Conservation (phyloP, 192 early-diverging fungal genomes). For the Pilobolus umbonatus region DNA sequence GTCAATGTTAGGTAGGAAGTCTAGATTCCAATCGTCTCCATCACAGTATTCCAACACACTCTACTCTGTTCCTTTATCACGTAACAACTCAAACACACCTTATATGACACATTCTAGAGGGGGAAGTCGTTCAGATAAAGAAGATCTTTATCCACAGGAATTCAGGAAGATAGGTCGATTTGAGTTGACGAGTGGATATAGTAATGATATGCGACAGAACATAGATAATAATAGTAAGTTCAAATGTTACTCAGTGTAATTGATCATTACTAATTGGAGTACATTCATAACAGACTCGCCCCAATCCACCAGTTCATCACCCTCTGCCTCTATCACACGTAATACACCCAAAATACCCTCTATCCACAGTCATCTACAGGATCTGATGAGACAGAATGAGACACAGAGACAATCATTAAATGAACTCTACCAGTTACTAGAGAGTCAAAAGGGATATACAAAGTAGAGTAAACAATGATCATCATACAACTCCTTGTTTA, state of each 20-base stretch:
- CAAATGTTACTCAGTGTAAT: background rate
- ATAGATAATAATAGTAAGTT: background rate
- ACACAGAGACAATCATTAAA: constrained; percentile 32
- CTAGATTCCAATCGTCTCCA: constrained; percentile 7
- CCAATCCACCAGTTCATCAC: constrained; percentile 35
- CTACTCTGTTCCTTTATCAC: constrained; percentile 19
- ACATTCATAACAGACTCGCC: constrained; percentile 22
- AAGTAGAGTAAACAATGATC: background rate
- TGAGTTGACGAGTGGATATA: constrained; percentile 17
- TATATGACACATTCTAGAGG: background rate
- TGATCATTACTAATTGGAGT: background rate
- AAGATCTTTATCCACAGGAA: constrained; percentile 12
- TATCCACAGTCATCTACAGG: constrained; percentile 33
- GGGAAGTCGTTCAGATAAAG: background rate
- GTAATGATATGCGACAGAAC: background rate
- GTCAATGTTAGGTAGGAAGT: constrained; percentile 3
- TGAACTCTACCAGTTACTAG: constrained; percentile 23
- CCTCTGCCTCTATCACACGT: constrained; percentile 28
- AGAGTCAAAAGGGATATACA: background rate
- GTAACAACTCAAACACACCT: constrained; percentile 13
- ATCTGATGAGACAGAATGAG: constrained; percentile 43
- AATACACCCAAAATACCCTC: constrained; percentile 10
- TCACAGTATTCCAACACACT: background rate
- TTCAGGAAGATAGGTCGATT: constrained; percentile 28
- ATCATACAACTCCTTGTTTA: background rate